phyloP scores from a whole-genome alignment of 306 rosid genomes.

The Delonix regia region DNA sequence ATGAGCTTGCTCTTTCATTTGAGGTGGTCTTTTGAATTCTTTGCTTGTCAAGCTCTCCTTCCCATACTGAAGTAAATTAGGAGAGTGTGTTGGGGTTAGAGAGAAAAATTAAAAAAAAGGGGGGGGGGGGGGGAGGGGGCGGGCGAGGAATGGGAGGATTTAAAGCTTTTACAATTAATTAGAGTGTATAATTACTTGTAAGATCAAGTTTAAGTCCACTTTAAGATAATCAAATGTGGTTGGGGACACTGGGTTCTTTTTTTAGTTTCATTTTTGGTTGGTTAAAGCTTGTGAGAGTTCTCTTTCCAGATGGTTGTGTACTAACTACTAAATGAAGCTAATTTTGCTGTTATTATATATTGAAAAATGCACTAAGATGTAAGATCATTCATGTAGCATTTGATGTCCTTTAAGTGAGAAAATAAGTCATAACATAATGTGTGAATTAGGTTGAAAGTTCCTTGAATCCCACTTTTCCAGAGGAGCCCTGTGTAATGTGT shows the following conservation, averaged over 20 bases:
- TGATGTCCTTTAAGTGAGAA: background rate
- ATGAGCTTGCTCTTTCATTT: background rate
- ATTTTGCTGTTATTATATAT: background rate
- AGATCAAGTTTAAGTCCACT: background rate
- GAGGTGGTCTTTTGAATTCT: background rate
- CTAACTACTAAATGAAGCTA: background rate
- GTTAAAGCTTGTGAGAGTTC: background rate
- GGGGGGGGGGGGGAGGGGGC: too few relatives aligned
- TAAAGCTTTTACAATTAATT: too few relatives aligned
- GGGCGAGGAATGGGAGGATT: too few relatives aligned
- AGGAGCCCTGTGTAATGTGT: slow-evolving; percentile 13
- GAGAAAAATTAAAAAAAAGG: too few relatives aligned
- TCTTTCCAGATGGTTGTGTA: background rate
- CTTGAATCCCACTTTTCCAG: background rate
- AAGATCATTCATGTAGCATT: slow-evolving; percentile 4
- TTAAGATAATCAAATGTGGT: background rate
- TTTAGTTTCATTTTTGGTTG: background rate
- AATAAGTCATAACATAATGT: background rate
- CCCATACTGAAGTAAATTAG: too few relatives aligned
- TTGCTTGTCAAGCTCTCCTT: background rate
- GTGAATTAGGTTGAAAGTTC: slow-evolving; percentile 10
- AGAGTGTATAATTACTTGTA: background rate
- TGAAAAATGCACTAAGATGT: background rate
- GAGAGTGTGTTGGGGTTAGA: too few relatives aligned
- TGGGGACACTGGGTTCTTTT: background rate